Base-by-base conservation (phyloP, 164 flowering plant genomes). In the Stephania japonica region DNA sequence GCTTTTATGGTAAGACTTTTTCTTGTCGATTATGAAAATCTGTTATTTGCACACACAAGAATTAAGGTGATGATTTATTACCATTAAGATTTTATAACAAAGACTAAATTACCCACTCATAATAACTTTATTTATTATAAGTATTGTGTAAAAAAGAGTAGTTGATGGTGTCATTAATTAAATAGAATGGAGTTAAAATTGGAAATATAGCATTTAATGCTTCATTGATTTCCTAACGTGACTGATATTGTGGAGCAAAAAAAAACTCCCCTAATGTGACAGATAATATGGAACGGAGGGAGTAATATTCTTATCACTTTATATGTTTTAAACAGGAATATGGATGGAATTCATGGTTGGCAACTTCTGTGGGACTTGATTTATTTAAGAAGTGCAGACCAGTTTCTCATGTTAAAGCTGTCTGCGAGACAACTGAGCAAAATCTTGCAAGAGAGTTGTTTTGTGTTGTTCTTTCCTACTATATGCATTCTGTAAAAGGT, bases 271-370 rank as follows among this genome's bases (percentile, higher is more conserved):
- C n/a, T n/a, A n/a, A n/a, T n/a, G n/a, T n/a, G n/a, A n/a, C n/a
- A n/a, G n/a, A n/a, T n/a, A n/a, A n/a, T n/a, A n/a, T n/a, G n/a
- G n/a, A n/a, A n/a, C n/a, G n/a, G n/a, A n/a, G n/a, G n/a, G n/a
- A 72, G 71, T 4, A 65, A 23, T 53, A 18, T 5, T 77, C 79
- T 84, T 49, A 81, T 61, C 43, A 13, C 6, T 32, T 75, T 69
- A 1, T 62, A 72, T 53, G 13, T 72, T 80, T 47, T 50, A 4
- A 72, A 75, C 75, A 96, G 99, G 99, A 96, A 86, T 74, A 87
- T 86, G 98, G 94, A 13, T 96, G 99, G 99, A 84, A 76, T 88
- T 88, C 90, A 38, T 96, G 98, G 97, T 77, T 96, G 78, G 72
- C 73, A 23, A 86, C 91, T 75, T 81, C 88, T 67, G 62, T 80